phyloP scores from a whole-genome alignment of 1,284 basidiomycete genomes.

The Salmacisia buchloeana region DNA sequence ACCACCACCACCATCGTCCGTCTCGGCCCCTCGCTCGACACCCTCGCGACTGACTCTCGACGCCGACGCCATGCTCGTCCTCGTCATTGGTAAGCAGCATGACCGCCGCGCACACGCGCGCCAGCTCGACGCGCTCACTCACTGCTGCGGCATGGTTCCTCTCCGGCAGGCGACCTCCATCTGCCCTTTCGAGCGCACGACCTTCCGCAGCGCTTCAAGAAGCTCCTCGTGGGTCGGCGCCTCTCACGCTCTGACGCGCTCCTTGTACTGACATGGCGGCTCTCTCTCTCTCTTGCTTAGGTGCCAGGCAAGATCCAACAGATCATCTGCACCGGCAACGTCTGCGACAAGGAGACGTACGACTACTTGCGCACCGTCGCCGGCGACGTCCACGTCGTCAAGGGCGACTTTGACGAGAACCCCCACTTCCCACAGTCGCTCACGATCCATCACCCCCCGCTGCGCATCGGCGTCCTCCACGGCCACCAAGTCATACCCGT shows the following conservation, averaged over 20 bases:
- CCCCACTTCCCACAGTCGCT: conserved; percentile 72
- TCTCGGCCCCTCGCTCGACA: too few species aligned
- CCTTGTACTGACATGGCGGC: background rate
- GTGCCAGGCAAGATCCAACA: conserved; percentile 92
- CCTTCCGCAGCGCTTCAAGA: conserved; percentile 91
- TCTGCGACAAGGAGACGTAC: conserved; percentile 93
- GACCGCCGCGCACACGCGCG: too few species aligned
- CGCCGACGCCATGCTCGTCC: conserved; percentile 35
- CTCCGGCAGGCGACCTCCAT: conserved; percentile 36
- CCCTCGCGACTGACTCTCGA: too few species aligned
- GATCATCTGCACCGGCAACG: conserved; percentile 94
- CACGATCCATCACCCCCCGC: conserved; percentile 75
- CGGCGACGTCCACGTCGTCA: conserved; percentile 85
- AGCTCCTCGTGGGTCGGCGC: conserved; percentile 63
- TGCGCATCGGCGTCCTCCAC: conserved; percentile 86
- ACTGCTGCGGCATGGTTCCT: background rate
- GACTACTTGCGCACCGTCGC: conserved; percentile 95
- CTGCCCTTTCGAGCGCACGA: conserved; percentile 62
- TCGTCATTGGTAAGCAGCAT: conserved; percentile 39
- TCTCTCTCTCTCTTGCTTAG: conserved; percentile 3
- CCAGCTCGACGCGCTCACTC: too few species aligned
- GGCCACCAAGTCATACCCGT: conserved; percentile 91
- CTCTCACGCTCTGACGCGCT: background rate
- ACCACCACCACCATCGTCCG: background rate
- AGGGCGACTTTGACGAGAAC: conserved; percentile 92